phyloP scores from a whole-genome alignment of 345 rosid genomes.

The Citrus medica region DNA sequence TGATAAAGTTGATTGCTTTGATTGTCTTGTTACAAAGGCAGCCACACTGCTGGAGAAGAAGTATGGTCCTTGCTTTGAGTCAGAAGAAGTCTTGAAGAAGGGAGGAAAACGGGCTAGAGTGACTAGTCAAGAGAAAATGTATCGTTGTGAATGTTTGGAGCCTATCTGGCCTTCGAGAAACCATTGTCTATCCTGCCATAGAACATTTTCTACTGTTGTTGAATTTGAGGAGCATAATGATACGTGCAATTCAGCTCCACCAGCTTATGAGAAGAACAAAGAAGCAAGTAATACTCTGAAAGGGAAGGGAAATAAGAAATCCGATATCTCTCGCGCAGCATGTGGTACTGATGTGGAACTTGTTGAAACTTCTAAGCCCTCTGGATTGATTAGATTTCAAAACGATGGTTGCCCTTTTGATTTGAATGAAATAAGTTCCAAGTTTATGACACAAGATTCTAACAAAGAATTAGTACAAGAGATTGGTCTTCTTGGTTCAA shows the following conservation, averaged over 20 bases:
- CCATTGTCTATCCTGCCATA: constrained; percentile 87
- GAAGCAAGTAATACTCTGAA: constrained; percentile 38
- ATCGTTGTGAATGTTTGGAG: constrained; percentile 84
- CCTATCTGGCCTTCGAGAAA: constrained; percentile 68
- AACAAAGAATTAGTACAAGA: constrained; percentile 76
- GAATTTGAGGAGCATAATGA: constrained; percentile 63
- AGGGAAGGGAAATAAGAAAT: constrained; percentile 39
- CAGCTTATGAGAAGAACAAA: constrained; percentile 41
- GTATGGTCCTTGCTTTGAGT: constrained; percentile 53
- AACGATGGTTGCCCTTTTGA: constrained; percentile 61
- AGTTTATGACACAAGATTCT: constrained; percentile 76
- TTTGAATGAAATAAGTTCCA: constrained; percentile 65
- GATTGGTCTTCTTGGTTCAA: constrained; percentile 83
- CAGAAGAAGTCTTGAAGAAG: constrained; percentile 45
- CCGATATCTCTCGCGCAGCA: constrained; percentile 28
- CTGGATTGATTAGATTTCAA: constrained; percentile 61
- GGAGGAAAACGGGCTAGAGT: constrained; percentile 49
- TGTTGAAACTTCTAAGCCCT: constrained; percentile 37
- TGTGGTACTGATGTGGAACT: constrained; percentile 25
- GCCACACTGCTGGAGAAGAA: constrained; percentile 60
- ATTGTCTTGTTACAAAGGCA: constrained; percentile 64
- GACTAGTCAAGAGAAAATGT: constrained; percentile 48
- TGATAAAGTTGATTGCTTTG: constrained; percentile 27
- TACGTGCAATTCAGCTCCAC: constrained; percentile 45
- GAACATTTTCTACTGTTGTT: constrained; percentile 44